Base-by-base conservation (phyloP, 116 monocot species). In the Zostera marina region DNA sequence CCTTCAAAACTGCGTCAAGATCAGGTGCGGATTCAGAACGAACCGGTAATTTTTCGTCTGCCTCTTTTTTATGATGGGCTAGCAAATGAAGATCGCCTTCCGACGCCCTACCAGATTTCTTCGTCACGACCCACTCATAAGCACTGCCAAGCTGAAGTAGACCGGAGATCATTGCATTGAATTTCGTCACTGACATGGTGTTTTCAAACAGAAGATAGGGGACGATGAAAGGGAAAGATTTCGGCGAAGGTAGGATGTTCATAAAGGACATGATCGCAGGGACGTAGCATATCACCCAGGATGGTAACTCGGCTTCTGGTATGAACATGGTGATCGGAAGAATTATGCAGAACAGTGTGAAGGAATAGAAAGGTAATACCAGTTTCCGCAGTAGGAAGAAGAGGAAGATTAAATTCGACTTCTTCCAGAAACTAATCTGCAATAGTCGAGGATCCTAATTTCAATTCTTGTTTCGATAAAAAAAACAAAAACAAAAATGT, bases 151-250 rank as follows among this genome's bases (percentile, higher is more conserved):
- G 55, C 43, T 44, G 39, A 24, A 66, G 23, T 11, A 66, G 56
- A 56, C 66, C 66, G 1, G 66, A 66, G 22, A 66, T 7, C 66
- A 56, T 66, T 32, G 66, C 66, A 4, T 66, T 39, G 57, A 66
- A 66, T 26, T 66, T 66, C 11, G 66, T 66, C 15, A 66, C 57
- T 3, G 66, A 56, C 66, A 66, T 66, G 42, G 66, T 66, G 66
- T 66, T 66, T 56, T 66, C 66, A 10, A 66, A 66, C 16, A 66
- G 57, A 42, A 66, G 66, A 45, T 57, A 66, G 9, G 66, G 66
- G 17, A 66, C 25, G 10, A 66, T 47, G 42, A 66, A 66, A 5
- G 66, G 66, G 44, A 66, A 66, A 9, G 66, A 56, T 57, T 26
- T 45, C 1, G 66, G 66, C 16, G 66, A 22, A 5, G 66, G 66